phyloP scores from a whole-genome alignment of 306 rosid species.

The Gynostemma pentaphyllum region DNA sequence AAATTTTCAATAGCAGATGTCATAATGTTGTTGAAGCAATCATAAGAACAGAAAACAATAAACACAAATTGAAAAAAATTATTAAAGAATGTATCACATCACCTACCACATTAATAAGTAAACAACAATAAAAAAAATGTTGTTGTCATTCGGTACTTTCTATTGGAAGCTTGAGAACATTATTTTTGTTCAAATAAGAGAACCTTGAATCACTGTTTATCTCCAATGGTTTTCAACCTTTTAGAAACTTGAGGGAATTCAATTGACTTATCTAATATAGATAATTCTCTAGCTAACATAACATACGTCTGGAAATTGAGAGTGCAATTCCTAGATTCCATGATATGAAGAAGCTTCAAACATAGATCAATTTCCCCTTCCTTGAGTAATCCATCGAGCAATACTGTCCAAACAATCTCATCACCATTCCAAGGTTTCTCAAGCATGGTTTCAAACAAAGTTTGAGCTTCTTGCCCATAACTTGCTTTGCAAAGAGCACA shows the following conservation, averaged over 20 bases:
- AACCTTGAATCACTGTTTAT: slow-evolving; percentile 7
- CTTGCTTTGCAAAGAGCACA: slow-evolving; percentile 24
- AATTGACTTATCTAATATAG: slow-evolving; percentile 10
- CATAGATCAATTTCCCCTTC: slow-evolving; percentile 20
- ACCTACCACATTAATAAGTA: slow-evolving; percentile 6
- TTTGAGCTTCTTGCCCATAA: slow-evolving; percentile 26
- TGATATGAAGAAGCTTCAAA: slow-evolving; percentile 27
- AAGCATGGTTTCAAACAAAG: slow-evolving; percentile 26
- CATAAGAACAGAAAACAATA: neutral
- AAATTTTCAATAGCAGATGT: neutral
- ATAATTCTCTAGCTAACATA: slow-evolving; percentile 24
- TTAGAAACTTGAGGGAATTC: slow-evolving; percentile 17
- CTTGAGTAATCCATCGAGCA: slow-evolving; percentile 32
- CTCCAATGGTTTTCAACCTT: slow-evolving; percentile 11
- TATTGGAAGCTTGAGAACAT: neutral
- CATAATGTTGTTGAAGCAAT: neutral
- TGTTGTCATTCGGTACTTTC: neutral
- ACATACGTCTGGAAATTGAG: slow-evolving; percentile 23
- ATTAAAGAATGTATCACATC: neutral
- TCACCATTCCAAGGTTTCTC: slow-evolving; percentile 25
- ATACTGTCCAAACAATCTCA: slow-evolving; percentile 38
- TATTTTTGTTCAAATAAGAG: slow-evolving; percentile 4
- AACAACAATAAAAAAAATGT: neutral
- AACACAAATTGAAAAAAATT: neutral
- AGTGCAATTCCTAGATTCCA: slow-evolving; percentile 23